Base-by-base conservation (phyloP, 2,329 filamentous ascomycete species). In the Ophiosphaerella korrae region DNA sequence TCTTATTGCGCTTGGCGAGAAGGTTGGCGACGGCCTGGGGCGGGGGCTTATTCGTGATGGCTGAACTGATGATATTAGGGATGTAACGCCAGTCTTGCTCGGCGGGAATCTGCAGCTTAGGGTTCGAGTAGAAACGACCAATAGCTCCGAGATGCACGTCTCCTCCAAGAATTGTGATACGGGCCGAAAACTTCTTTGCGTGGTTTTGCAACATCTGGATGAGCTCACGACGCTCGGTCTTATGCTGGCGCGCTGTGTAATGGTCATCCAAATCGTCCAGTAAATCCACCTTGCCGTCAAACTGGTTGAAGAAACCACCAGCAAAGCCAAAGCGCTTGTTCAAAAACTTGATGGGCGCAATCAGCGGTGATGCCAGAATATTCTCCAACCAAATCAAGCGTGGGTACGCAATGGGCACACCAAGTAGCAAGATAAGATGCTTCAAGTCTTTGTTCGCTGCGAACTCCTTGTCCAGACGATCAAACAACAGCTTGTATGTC, bases 311-410 rank as follows among this genome's bases (percentile, higher is more conserved):
- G 38, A 97, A 80, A 45, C 86, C 85, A 42, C 92, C 92, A 4
- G 88, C 88, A 38, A 96, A 76, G 49, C 93, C 93, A 60, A 97
- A 96, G 23, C 92, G 85, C 72, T 92, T 89, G 78, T 96, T 94
- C 63, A 97, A 73, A 56, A 97, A 87, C 67, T 92, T 92, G 68
- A 97, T 85, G 0, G 92, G 92, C 0, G 88, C 92, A 67, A 97
- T 92, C 21, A 97, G 62, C 0, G 93, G 92, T 53, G 90, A 95
- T 13, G 84, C 83, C 62, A 97, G 84, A 50, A 97, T 89, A 67
- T 96, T 97, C 72, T 97, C 93, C 4, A 97, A 81, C 93, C 93
- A 97, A n/a, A 92, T 94, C 46, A 97, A 81, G 62, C 93, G 90
- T 1, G 80, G 81, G 57, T 83, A 80, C 1, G 78, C 78, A 62